Evolutionary conservation across 2,329 filamentous ascomycete genomes (phyloP), one percentile per base, ranked within the genome.

Genomic region (Colletotrichum echinochloae): DNA sequence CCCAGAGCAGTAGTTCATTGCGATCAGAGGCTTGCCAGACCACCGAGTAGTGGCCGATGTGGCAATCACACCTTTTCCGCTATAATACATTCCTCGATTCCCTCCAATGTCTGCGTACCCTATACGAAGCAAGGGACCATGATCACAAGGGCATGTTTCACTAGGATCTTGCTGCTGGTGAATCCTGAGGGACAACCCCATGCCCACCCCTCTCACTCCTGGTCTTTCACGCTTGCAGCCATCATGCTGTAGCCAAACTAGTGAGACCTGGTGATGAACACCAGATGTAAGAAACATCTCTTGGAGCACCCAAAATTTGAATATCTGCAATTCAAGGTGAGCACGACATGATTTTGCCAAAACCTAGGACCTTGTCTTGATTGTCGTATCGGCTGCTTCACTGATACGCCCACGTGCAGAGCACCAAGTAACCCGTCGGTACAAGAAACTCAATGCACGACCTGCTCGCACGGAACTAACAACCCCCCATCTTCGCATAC

Each of bases 111-210:
- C 37, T 23, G 14, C 12, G 44, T 26, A 28, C 56, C 55, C 61
- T 41, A 30, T 44, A 23, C 54, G 37, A 66, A 46, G 35, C 48
- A 62, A 20, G 64, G 48, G 28, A 23, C 48, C 39, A 46, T 14
- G n/a, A n/a, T 37, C 8, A 23, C 33, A 30, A 33, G 33, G 26
- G 46, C 41, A 28, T 26, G 59, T 33, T 51, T 46, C n/a, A 46
- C 39, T 60, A 39, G 12, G 33, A n/a, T 41, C 8, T 14, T 8
- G 23, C n/a, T 8, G 23, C 41, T 1, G 11, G 20, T 33, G 28
- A 26, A 4, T 16, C 7, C 20, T 18, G 14, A 16, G 41, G 28
- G n/a, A 48, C 18, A 7, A 4, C 16, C 16, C 9, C 8, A 46
- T 46, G 8, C 23, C 26, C 2, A 12, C 23, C 26, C n/a, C 14